Evolutionary conservation across 768 basidiomycete genomes (phyloP), one percentile per base, ranked within the genome.

Genomic region (Lentinula aciculospora): DNA sequence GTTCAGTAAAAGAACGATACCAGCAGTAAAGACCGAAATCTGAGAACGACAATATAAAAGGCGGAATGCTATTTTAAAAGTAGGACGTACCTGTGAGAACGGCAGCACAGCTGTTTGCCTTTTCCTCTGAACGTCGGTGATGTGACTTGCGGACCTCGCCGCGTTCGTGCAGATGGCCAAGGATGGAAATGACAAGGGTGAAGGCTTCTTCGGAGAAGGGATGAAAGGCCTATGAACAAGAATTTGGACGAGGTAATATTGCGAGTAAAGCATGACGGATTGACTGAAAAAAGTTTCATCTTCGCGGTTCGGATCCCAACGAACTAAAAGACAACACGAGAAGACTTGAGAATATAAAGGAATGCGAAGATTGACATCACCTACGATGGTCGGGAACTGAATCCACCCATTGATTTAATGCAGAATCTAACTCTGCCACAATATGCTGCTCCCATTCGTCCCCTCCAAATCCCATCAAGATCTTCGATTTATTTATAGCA

Each of bases 141-240:
- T 76, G 47, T 84, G 83, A 23, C 76, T 75, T 49, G 78, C 82
- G 0, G 83, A 82, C 9, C 88, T 75, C 1, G 89, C 85, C 0
- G 89, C 80, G 49, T 86, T 89, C 29, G 82, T 81, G 66, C 87
- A 89, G 47, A 90, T 89, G 0, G 87, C 84, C 7, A 89, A 75
- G 0, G 86, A 46, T 77, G 82, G 80, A 31, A 82, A 70, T 7
- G 60, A 59, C 51, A 70, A 40, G 4, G 53, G 59, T 3, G 67
- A 60, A 15, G 59, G 71, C 51, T 77, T 77, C 29, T 72, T 69
- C 2, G 79, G 75, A 0, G 76, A 75, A 0, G 83, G 82, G 49
- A 89, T 82, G 71, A 86, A 89, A 2, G 85, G 85, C 29, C 87
- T 76, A 66, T 90, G 88, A 40, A 88, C 72, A 40, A 81, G 68